Conservation (phyloP, 345 rosid species). For the Euphorbia lathyris region DNA sequence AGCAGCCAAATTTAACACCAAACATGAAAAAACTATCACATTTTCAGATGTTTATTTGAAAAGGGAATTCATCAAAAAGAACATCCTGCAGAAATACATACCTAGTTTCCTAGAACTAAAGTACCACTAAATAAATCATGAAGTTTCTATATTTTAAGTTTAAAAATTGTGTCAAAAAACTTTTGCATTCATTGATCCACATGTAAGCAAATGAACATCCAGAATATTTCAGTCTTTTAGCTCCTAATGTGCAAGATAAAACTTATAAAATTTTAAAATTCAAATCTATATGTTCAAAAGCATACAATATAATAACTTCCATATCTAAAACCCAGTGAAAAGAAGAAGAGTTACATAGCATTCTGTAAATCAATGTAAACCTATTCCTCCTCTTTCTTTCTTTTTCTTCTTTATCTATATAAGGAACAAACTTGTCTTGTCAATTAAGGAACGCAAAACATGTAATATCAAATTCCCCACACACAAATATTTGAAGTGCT, state of each 20-base stretch:
- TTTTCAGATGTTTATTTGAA: background rate
- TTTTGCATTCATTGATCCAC: background rate
- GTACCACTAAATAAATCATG: background rate
- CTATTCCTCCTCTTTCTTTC: background rate
- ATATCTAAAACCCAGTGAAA: background rate
- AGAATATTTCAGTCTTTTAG: background rate
- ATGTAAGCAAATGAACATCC: background rate
- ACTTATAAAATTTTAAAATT: background rate
- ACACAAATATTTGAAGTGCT: conserved; percentile 19
- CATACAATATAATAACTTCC: background rate
- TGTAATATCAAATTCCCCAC: background rate
- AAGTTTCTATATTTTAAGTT: background rate
- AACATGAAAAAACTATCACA: background rate
- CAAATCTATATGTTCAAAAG: background rate
- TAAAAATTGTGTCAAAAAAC: background rate
- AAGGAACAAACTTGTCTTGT: background rate
- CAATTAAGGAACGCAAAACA: conserved; percentile 9
- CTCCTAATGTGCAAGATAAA: background rate
- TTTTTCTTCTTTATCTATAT: background rate
- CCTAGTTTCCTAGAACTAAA: background rate
- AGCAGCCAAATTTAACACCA: too few species aligned
- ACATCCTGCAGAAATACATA: background rate
- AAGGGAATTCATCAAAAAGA: background rate
- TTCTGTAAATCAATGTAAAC: background rate
- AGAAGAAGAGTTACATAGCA: background rate